Conservation (phyloP, 2,329 filamentous ascomycete species). For the Elsinoe australis region DNA sequence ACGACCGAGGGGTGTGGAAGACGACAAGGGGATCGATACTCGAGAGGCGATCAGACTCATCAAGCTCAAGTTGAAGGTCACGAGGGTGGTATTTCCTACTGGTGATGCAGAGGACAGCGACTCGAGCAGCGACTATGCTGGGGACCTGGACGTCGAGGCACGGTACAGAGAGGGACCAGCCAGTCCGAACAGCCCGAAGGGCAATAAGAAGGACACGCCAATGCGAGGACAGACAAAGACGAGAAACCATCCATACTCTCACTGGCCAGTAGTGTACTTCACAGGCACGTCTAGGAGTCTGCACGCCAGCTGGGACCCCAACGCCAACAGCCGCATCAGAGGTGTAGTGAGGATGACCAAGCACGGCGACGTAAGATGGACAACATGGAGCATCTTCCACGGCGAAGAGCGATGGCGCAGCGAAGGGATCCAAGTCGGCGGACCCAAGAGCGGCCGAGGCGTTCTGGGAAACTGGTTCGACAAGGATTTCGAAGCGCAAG, state of each 20-base stretch:
- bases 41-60: conserved; percentile 65
- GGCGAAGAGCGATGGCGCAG: conserved; percentile 66
- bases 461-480: conserved; percentile 74
- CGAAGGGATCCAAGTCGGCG: conserved; percentile 68
- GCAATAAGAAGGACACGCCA: too few species aligned
- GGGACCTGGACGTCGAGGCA: conserved; percentile 2
- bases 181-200: too few species aligned
- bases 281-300: conserved; percentile 54
- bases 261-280: conserved; percentile 60
- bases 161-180: background rate
- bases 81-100: conserved; percentile 50
- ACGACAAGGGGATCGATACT: conserved; percentile 47
- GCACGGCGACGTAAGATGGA: conserved; percentile 69
- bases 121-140: conserved; percentile 6
- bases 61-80: conserved; percentile 58
- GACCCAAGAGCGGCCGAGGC: conserved; percentile 55
- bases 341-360: conserved; percentile 58
- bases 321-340: conserved; percentile 58
- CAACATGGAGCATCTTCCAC: conserved; percentile 56
- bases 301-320: conserved; percentile 59
- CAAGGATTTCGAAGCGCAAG: conserved; percentile 60
- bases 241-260: conserved; percentile 17
- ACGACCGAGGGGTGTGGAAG: conserved; percentile 31
- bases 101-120: conserved; percentile 43
- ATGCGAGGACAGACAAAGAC: background rate